Base-by-base conservation (phyloP, 1,284 basidiomycete species). In the Sanghuangporus sanghuang region DNA sequence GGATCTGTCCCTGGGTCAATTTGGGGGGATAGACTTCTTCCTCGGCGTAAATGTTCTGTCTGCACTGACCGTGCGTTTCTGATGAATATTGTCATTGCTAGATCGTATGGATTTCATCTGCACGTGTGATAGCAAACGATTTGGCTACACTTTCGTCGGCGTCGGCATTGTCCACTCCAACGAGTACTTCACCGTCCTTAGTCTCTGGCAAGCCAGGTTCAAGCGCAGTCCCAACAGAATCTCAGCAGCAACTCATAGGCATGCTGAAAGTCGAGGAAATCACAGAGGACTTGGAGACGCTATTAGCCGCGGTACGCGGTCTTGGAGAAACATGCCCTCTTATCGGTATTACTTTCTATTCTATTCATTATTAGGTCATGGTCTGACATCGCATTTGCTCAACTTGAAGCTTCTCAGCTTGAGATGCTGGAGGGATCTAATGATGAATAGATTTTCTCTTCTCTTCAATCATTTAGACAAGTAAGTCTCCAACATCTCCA, bases 271-370 rank as follows among this genome's bases (percentile, higher is more conserved):
- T 35, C n/a, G 44, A 48, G 56, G 35, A 38, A 18, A 32, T 59
- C 6, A 18, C 9, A 3, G 44, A 59, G 12, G 62, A 63, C n/a
- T 23, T 63, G 16, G 62, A 57, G 40, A 39, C 49, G 14, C 23
- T 63, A 12, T 18, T 40, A 4, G n/a, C 9, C 27, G 62, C 56
- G 55, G 58, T 58, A 36, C 23, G 44, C 11, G 35, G n/a, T 14
- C 39, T 63, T 2, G 62, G 62, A 12, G 23, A 46, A 12, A 63
- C 48, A 1, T 63, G 62, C 48, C 62, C 62, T 21, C 62, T 63
- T 38, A 52, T 63, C 23, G 55, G 56, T 63, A 27, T 32, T 40
- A 7, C 7, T 46, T 52, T 11, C 50, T 63, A 23, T 42, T 6
- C 16, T 6, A 35, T 11, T 53, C 9, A 32, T 11, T 16, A 54